These are phyloP conservation scores for Malus hybrid DNA, from an alignment of 331 rosid species.

Conservation along the genomic window DNA sequence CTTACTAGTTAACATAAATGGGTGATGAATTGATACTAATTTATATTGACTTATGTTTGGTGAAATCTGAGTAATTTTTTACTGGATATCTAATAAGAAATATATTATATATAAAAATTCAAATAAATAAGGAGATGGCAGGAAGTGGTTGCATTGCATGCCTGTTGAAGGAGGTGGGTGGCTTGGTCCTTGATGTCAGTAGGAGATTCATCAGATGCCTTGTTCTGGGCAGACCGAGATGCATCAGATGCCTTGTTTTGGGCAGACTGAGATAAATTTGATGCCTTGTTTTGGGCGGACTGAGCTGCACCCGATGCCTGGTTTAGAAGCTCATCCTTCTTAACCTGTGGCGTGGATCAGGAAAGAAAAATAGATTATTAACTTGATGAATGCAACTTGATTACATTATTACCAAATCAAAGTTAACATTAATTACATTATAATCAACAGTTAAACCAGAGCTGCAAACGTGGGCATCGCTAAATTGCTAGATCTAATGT, in stretches of 20 bases:
- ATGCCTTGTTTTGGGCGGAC: conserved; percentile 10
- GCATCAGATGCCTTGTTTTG: conserved; percentile 6
- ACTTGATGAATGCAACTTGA: neutral
- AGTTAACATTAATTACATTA: neutral
- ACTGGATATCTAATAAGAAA: neutral
- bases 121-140: neutral
- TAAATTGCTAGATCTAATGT: too few relatives aligned
- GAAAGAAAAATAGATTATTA: neutral
- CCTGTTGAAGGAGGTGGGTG: conserved; percentile 47
- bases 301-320: conserved; percentile 12
- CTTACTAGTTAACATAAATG: neutral
- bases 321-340: conserved; percentile 29
- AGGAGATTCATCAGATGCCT: neutral
- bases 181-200: conserved; percentile 29
- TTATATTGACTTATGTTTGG: neutral
- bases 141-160: neutral
- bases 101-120: neutral
- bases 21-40: neutral
- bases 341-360: conserved; percentile 3
- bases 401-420: neutral
- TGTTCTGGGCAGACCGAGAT: neutral
- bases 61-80: neutral
- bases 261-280: neutral
- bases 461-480: too few relatives aligned
- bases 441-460: neutral